Conservation (phyloP, 2,329 filamentous ascomycete species). For the Colletotrichum eremochloae region DNA sequence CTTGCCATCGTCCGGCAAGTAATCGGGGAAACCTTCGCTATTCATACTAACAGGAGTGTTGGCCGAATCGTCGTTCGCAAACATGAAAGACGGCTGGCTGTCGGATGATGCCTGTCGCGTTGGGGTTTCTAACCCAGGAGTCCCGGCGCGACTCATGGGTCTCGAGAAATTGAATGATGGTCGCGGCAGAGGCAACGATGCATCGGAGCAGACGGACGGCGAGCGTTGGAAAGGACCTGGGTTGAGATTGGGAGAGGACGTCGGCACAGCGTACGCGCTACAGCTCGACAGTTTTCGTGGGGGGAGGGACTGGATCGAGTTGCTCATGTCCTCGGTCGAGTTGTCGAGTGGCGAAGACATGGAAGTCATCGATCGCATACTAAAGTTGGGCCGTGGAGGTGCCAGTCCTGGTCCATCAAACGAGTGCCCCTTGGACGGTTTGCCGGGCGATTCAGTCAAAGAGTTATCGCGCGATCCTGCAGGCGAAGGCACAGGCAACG, state of each 20-base stretch:
- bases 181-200: constrained; percentile 75
- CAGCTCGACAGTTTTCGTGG: constrained; percentile 84
- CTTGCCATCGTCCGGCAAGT: constrained; percentile 59
- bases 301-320: constrained; percentile 72
- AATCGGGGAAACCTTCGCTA: constrained; percentile 75
- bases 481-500: constrained; percentile 53
- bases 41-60: constrained; percentile 80
- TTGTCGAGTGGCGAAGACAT: constrained; percentile 74
- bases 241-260: constrained; percentile 69
- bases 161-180: constrained; percentile 95
- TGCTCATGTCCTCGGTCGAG: constrained; percentile 77
- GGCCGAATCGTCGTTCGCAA: constrained; percentile 71
- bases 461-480: constrained; percentile 47
- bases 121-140: constrained; percentile 69
- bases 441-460: constrained; percentile 60
- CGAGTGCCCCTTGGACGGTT: constrained; percentile 56
- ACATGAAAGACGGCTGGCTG: constrained; percentile 74
- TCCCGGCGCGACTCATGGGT: constrained; percentile 82
- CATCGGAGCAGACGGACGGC: constrained; percentile 87
- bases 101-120: constrained; percentile 75
- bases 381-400: constrained; percentile 64
- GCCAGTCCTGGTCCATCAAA: constrained; percentile 66
- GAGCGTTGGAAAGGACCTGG: constrained; percentile 74
- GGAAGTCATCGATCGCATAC: constrained; percentile 70
- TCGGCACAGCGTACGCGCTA: constrained; percentile 58